A percentile compares a stretch with the other conserved stretches of the same genome.
Conservation (phyloP, 768 basidiomycete genomes). For the Suillus decipiens region DNA sequence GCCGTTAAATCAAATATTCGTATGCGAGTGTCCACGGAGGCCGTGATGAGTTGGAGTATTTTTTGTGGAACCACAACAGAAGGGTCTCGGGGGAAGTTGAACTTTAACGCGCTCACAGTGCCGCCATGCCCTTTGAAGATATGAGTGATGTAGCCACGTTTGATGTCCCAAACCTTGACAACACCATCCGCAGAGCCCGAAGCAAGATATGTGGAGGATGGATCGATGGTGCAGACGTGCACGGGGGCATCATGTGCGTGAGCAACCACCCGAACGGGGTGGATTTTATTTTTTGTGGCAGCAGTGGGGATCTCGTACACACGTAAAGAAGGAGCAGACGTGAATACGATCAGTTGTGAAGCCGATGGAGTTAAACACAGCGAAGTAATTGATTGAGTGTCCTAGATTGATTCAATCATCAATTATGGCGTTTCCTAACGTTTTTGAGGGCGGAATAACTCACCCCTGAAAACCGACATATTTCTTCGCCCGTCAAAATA, state of each 20-base stretch:
- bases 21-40: conserved; percentile 88
- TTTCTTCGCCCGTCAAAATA: conserved; percentile 66
- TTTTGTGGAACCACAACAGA: conserved; percentile 46
- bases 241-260: conserved; percentile 94
- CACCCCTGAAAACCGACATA: conserved; percentile 85
- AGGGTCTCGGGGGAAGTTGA: conserved; percentile 72
- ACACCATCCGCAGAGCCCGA: conserved; percentile 96
- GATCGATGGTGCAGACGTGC: conserved; percentile 83
- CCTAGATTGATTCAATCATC: conserved; percentile 47
- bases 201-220: conserved; percentile 86
- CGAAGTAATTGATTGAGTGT: conserved; percentile 81
- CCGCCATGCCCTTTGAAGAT: conserved; percentile 96
- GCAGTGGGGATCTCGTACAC: conserved; percentile 76
- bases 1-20: conserved; percentile 89
- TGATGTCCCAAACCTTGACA: conserved; percentile 95
- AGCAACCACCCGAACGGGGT: conserved; percentile 73
- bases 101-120: conserved; percentile 89
- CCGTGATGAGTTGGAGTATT: conserved; percentile 83
- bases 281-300: conserved; percentile 49
- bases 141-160: conserved; percentile 88
- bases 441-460: conserved; percentile 34
- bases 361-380: conserved; percentile 79
- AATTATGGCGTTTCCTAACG: conserved; percentile 3
- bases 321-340: conserved; percentile 76
- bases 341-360: conserved; percentile 76